Base-by-base conservation (phyloP, 2,329 filamentous ascomycete genomes). In the Aspergillus sp. region DNA sequence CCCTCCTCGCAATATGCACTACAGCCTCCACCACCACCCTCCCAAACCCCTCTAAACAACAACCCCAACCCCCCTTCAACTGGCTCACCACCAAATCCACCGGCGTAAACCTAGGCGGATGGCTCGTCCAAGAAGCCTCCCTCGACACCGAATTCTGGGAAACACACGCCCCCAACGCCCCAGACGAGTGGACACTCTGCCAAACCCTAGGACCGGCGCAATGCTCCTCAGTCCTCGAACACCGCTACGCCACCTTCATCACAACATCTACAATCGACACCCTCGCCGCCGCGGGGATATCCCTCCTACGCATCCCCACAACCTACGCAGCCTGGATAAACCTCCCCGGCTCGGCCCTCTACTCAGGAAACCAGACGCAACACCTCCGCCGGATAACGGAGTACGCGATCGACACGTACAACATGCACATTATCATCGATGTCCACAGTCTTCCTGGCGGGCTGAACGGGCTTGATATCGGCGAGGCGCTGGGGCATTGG, bases 361-460 rank as follows among this genome's bases (percentile, higher is more conserved):
- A 70, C 49, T 62, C 60, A 6, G 68, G 68, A 2, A 56, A 62
- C 14, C 68, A 69, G 46, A 60, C 56, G 4, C n/a, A 25, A 3
- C 57, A 67, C 46, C 53, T 69, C 4, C 56, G 55, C 7, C 39
- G 57, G 9, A 68, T 70, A 14, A 59, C 67, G 0, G 56, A 60
- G 14, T 61, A 70, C 44, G 66, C 66, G 2, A 68, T 69, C 40
- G 40, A 48, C 2, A 58, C 55, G 25, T 61, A 70, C 33, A 50
- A 49, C 15, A 70, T 69, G 67, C 68, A 67, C 23, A 59, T 70
- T 14, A 55, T 69, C 6, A 21, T 70, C 21, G 67, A 69, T n/a
- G 51, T 69, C 2, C 67, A 70, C 46, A 68, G 63, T 1, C 60
- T 70, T 1, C 67, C 67, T 1, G 68, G 66, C 5, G 67, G 68